Evolutionary conservation across 2,329 filamentous ascomycete genomes (phyloP).

Genomic region (Sclerotinia borealis): DNA sequence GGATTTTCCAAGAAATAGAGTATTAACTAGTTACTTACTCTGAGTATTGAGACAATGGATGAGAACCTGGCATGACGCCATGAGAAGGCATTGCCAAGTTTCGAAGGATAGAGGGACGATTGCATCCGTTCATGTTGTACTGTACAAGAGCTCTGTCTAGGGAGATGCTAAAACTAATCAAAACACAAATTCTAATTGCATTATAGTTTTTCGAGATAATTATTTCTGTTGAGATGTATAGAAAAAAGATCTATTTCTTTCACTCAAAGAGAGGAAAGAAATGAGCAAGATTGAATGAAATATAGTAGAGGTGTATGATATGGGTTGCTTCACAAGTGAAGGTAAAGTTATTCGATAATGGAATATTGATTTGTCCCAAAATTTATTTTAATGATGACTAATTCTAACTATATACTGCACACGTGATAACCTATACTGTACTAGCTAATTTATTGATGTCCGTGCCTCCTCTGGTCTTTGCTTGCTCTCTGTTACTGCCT

Average conservation of each 20-base stretch:
- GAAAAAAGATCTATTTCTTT: neutral
- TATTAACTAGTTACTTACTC: neutral
- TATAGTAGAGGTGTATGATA: neutral
- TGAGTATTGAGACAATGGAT: neutral
- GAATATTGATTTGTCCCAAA: neutral
- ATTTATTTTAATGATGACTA: neutral
- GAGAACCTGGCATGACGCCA: constrained; percentile 3
- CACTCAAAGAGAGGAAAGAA: neutral
- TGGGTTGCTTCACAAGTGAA: neutral
- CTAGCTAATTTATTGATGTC: neutral
- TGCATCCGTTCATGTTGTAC: constrained; percentile 31
- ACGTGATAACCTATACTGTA: neutral
- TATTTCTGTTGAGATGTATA: neutral
- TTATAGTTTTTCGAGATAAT: neutral
- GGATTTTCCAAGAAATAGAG: neutral
- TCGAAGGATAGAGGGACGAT: constrained; percentile 27
- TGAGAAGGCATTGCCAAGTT: constrained; percentile 23
- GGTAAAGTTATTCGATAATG: neutral
- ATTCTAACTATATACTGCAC: neutral
- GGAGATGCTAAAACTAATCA: neutral
- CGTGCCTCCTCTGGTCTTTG: neutral
- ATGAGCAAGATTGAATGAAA: neutral
- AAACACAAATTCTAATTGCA: neutral
- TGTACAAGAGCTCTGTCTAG: neutral
- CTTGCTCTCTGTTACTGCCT: neutral